Base-by-base conservation (phyloP, 1,139 yeast species). In the Geotrichum macrosporum region DNA sequence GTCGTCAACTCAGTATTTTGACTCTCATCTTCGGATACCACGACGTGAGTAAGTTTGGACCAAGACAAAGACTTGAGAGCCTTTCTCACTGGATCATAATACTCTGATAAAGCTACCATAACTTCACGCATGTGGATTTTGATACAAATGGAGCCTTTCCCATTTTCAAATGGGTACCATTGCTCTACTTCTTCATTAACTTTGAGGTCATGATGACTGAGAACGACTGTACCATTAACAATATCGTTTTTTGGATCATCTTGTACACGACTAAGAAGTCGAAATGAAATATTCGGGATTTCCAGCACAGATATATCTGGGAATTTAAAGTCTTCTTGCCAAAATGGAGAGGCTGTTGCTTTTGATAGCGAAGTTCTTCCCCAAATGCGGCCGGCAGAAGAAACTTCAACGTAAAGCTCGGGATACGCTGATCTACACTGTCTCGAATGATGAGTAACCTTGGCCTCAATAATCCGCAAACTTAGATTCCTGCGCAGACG, bases 391-490 rank as follows among this genome's bases (percentile, higher is more conserved):
- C 75, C 75, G 71, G 78, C 75, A 72, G 75, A 73, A 35, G 72
- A 65, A 4, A 77, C 74, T 55, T 78, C 83, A 1, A 78, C 77
- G 54, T 77, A 78, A 21, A 37, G 18, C 18, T 42, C 36, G 5
- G 32, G 33, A 16, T 29, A 30, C 15, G n/a, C 6, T n/a, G 12
- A 12, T 15, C 30, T 57, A 51, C 80, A 72, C 52, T 12, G 5
- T 15, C 16, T 8, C 21, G 21, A 22, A 10, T 13, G 13, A 5
- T 21, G 36, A 5, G 16, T 35, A 5, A 42, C 13, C 22, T 76
- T 77, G 6, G 87, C 88, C 57, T 85, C 95, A 34, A 86, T 66
- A 13, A 87, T 76, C 51, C 81, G 82, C 24, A 79, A 67, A 16
- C 69, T 65, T 24, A 81, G 72, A 48, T 67, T 71, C 54, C 77